Conservation (phyloP, 1,284 basidiomycete genomes). For the Fomes fomentarius region DNA sequence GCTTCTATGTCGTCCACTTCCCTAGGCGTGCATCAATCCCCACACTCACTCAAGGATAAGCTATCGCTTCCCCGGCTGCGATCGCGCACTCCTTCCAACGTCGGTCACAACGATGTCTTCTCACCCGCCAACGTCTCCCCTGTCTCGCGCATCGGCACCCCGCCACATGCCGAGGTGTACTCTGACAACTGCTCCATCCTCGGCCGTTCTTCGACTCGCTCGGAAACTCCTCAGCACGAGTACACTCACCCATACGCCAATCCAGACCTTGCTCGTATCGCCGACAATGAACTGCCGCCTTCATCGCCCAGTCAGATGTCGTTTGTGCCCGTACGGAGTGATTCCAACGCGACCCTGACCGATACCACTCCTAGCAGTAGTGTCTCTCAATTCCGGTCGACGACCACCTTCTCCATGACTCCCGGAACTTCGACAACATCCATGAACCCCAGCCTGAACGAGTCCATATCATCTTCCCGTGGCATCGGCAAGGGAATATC, state of each 20-base stretch:
- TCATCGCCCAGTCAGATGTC: slow-evolving; percentile 31
- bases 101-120: slow-evolving; percentile 19
- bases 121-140: slow-evolving; percentile 28
- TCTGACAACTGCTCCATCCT: slow-evolving; percentile 26
- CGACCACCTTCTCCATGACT: slow-evolving; percentile 43
- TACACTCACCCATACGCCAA: slow-evolving; percentile 74
- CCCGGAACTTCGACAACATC: slow-evolving; percentile 53
- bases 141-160: slow-evolving; percentile 29
- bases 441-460: slow-evolving; percentile 38
- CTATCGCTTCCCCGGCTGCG: slow-evolving; percentile 38
- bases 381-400: slow-evolving; percentile 43
- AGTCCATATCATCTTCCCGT: slow-evolving; percentile 29
- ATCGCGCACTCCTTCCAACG: slow-evolving; percentile 36
- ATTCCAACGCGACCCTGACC: slow-evolving; percentile 59
- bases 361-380: slow-evolving; percentile 45
- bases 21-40: slow-evolving; percentile 33
- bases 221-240: slow-evolving; percentile 27
- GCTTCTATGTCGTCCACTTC: slow-evolving; percentile 63
- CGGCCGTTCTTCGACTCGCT: slow-evolving; percentile 26
- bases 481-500: slow-evolving; percentile 34
- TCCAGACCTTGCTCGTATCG: slow-evolving; percentile 55
- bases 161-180: slow-evolving; percentile 24
- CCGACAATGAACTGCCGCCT: slow-evolving; percentile 38
- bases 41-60: slow-evolving; percentile 41
- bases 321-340: slow-evolving; percentile 38